A percentile compares a stretch with the other conserved stretches of the same genome.
Evolutionary conservation across 148 eudicot genomes (phyloP).

Genomic region (Rhododendron molle): DNA sequence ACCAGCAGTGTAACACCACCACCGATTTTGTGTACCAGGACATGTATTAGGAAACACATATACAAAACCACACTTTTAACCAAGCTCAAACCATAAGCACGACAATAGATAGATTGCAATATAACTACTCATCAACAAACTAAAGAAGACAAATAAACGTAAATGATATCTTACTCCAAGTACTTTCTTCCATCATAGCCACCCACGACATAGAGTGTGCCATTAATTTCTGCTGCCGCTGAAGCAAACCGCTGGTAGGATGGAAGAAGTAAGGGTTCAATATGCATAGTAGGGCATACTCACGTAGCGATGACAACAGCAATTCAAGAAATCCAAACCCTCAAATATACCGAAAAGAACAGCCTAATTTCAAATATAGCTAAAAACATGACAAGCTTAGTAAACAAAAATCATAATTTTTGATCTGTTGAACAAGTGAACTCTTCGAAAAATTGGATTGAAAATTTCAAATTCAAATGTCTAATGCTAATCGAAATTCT

Average conservation of each 20-base stretch:
- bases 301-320: not conserved
- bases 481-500: not conserved
- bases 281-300: not conserved
- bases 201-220: conserved; percentile 62
- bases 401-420: not conserved
- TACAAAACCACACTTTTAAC: not conserved
- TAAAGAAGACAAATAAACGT: not conserved
- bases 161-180: conserved; percentile 37
- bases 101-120: not conserved
- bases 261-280: not conserved
- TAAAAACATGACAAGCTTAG: not conserved
- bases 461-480: no score
- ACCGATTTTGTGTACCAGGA: not conserved
- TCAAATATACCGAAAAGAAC: not conserved
- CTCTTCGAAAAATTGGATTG: not conserved
- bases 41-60: not conserved
- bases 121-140: not conserved
- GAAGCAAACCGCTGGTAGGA: conserved; percentile 57
- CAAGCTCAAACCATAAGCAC: not conserved
- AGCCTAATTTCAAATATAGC: not conserved
- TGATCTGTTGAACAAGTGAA: not conserved
- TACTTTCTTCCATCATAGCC: conserved; percentile 71
- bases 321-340: not conserved
- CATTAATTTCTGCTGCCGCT: conserved; percentile 54
- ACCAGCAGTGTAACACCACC: not conserved